Conservation (phyloP, 805 yeast species). For the Pichia heedii region DNA sequence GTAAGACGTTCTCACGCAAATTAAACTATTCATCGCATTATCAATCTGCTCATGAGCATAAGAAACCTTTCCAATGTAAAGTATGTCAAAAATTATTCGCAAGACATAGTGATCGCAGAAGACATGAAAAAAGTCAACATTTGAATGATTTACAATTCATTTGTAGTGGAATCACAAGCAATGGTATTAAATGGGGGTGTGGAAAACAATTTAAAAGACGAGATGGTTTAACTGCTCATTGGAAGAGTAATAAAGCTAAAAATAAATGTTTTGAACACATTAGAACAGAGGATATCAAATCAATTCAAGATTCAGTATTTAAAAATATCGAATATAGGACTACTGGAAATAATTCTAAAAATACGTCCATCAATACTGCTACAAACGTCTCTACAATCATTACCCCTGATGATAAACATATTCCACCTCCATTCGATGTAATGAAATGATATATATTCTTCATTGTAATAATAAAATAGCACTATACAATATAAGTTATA, state of each 20-base stretch:
- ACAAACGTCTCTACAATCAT: no score
- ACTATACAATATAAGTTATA: no score
- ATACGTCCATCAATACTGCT: no score
- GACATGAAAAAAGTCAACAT: constrained; percentile 29
- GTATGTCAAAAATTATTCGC: constrained; percentile 25
- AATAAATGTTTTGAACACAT: constrained; percentile 24
- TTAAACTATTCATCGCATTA: constrained; percentile 28
- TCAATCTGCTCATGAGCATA: constrained; percentile 27
- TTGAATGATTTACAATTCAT: constrained; percentile 17
- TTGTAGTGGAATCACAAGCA: constrained; percentile 24
- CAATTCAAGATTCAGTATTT: background rate
- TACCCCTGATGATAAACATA: no score
- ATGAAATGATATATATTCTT: no score
- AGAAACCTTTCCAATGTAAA: constrained; percentile 26
- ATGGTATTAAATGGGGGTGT: constrained; percentile 28
- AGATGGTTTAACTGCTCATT: constrained; percentile 30
- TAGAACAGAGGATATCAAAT: background rate
- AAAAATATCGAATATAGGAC: no score
- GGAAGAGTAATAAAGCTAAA: constrained; percentile 28
- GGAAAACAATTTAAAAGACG: constrained; percentile 28
- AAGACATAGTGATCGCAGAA: constrained; percentile 27
- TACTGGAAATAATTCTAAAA: no score
- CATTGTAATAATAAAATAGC: no score
- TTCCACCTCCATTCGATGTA: no score
- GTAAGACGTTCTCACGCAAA: constrained; percentile 25